Conservation (phyloP, 129 eudicot genomes). For the Gnaphalium uliginosum region DNA sequence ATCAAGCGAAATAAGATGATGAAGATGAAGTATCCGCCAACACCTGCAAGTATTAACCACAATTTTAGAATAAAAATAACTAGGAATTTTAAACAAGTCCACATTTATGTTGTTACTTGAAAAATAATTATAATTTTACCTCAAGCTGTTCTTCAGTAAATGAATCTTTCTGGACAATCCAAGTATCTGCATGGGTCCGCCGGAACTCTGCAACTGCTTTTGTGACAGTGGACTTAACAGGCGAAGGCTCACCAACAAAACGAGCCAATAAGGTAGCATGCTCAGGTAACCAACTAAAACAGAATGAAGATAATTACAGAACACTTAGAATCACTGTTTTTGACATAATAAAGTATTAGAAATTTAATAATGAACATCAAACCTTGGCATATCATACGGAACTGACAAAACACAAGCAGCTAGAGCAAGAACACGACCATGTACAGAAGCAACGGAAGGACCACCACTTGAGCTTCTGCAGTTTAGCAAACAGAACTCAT, state of each 20-base stretch:
- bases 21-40: conserved; percentile 97
- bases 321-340: not conserved
- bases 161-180: conserved; percentile 90
- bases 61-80: not conserved
- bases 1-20: conserved; percentile 94
- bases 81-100: not conserved
- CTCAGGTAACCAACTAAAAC: conserved; percentile 95
- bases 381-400: conserved; percentile 99
- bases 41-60: conserved; percentile 55
- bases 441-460: conserved; percentile 60
- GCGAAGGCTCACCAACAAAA: conserved; percentile 88
- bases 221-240: conserved; percentile 92
- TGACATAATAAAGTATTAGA: too few relatives aligned
- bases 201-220: conserved; percentile 99
- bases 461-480: conserved; percentile 58
- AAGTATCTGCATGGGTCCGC: conserved; percentile 97
- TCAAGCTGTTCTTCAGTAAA: conserved; percentile 97
- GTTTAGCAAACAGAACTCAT: conserved; percentile 5
- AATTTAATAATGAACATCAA: too few relatives aligned
- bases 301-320: conserved; percentile 5
- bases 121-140: conserved; percentile 43
- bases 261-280: conserved; percentile 92
- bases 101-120: not conserved
- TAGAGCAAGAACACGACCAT: conserved; percentile 89
- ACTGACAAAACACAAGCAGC: conserved; percentile 90